Percentiles rank a stretch among this genome's conserved stretches.
Evolutionary conservation across 163 green algal species (phyloP).

Genomic region (Volvox carteri): DNA sequence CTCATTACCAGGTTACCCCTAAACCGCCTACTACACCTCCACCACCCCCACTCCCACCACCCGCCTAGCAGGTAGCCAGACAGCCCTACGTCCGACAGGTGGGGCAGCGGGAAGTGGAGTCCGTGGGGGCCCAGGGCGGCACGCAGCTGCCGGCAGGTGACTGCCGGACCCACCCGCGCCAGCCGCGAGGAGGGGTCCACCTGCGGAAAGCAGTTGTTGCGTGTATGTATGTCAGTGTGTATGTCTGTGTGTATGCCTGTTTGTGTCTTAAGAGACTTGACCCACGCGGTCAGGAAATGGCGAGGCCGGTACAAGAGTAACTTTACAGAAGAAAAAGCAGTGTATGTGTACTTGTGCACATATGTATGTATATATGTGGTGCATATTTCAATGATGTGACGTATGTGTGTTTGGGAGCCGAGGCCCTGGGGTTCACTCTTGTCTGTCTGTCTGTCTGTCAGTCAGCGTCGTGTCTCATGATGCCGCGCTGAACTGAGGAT

Average conservation of each 20-base stretch:
- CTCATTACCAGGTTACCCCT: too few species aligned
- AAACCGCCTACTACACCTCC: too few species aligned
- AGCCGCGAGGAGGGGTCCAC: not conserved
- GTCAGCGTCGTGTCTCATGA: too few species aligned
- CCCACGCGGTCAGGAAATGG: too few species aligned
- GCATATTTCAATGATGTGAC: too few species aligned
- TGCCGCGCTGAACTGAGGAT: too few species aligned
- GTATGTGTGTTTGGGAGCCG: too few species aligned
- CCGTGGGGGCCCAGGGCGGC: not conserved
- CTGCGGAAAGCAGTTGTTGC: not conserved
- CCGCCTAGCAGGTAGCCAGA: conserved; percentile 31
- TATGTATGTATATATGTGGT: not conserved
- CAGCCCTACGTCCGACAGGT: conserved; percentile 31
- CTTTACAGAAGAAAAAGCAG: not conserved
- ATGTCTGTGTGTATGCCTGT: not conserved
- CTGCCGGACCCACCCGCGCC: not conserved
- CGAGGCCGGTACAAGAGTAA: too few species aligned
- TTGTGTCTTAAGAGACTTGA: too few species aligned
- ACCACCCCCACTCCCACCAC: not conserved
- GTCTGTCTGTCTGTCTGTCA: too few species aligned
- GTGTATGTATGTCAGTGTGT: not conserved
- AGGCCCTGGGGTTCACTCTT: too few species aligned
- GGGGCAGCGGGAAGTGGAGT: conserved; percentile 45
- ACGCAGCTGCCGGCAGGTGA: not conserved
- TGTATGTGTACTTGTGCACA: not conserved